phyloP scores from a whole-genome alignment of 257 asterid species.

The Primulina eburnea region DNA sequence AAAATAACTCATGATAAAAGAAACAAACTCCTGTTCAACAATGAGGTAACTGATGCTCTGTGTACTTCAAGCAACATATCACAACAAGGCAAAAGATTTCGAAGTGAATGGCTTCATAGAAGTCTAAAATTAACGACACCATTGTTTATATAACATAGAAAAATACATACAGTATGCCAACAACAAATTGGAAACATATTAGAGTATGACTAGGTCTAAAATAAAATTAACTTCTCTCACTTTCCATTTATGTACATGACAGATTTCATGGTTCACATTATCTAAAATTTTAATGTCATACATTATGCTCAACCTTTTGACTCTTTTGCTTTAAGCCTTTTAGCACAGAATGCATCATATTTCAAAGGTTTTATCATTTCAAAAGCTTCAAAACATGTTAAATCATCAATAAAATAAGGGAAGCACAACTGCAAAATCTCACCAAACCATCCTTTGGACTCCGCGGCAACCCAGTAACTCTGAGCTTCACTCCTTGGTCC shows the following conservation, averaged over 20 bases:
- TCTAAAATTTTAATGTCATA: too few relatives aligned
- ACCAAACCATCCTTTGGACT: slow-evolving; percentile 93
- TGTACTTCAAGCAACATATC: background rate
- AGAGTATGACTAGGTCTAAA: background rate
- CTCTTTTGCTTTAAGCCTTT: background rate
- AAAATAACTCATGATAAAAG: background rate
- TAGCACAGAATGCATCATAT: background rate
- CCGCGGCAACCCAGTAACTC: slow-evolving; percentile 94
- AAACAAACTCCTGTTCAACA: background rate
- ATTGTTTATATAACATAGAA: background rate
- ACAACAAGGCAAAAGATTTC: background rate
- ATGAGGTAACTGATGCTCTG: background rate
- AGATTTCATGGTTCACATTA: background rate
- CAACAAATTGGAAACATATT: background rate
- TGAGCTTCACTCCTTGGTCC: slow-evolving; percentile 97
- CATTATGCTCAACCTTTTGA: background rate
- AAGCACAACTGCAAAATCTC: slow-evolving; percentile 31
- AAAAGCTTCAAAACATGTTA: slow-evolving; percentile 12
- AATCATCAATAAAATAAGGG: background rate
- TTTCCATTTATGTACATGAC: background rate
- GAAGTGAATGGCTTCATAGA: background rate
- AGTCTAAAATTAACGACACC: background rate
- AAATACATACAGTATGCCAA: background rate
- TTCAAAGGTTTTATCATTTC: background rate
- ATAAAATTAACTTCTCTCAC: background rate